phyloP scores from a whole-genome alignment of 768 basidiomycete genomes.

The Pleurotus citrinopileatus region DNA sequence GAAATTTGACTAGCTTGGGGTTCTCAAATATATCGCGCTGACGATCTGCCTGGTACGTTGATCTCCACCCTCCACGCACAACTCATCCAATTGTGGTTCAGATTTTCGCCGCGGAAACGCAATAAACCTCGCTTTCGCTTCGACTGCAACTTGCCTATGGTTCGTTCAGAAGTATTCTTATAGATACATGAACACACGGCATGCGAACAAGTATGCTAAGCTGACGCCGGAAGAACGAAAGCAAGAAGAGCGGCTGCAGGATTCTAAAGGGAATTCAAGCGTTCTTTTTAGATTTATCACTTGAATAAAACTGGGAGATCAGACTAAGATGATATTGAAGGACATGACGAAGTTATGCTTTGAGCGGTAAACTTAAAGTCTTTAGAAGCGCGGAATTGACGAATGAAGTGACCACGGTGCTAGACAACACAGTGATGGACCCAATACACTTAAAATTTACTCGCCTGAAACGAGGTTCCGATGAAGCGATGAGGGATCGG shows the following conservation, averaged over 20 bases:
- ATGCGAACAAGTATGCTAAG: conserved; percentile 3
- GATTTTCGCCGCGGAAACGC: conserved; percentile 16
- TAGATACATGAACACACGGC: conserved; percentile 8
- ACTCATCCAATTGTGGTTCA: neutral
- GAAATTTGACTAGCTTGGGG: conserved; percentile 7
- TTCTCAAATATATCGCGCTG: conserved; percentile 14
- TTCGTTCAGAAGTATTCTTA: conserved; percentile 17
- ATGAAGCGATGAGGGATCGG: no score
- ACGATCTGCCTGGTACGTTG: conserved; percentile 11
- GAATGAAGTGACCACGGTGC: no score
- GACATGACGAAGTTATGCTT: no score
- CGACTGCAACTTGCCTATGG: conserved; percentile 14
- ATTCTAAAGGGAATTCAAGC: conserved; percentile 2
- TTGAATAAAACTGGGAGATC: no score
- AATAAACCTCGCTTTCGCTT: conserved; percentile 18
- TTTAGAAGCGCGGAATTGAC: no score
- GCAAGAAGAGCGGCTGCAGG: neutral
- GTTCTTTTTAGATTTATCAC: conserved; percentile 5
- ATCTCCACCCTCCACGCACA: neutral
- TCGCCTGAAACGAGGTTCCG: no score
- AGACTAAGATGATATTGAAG: no score
- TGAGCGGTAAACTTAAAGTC: no score
- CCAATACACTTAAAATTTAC: no score
- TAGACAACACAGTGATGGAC: no score
- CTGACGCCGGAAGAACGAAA: conserved; percentile 1